Evolutionary conservation across 2,329 filamentous ascomycete species (phyloP), one percentile per base, ranked within the genome.

Genomic region (Sphaceloma murrayae): DNA sequence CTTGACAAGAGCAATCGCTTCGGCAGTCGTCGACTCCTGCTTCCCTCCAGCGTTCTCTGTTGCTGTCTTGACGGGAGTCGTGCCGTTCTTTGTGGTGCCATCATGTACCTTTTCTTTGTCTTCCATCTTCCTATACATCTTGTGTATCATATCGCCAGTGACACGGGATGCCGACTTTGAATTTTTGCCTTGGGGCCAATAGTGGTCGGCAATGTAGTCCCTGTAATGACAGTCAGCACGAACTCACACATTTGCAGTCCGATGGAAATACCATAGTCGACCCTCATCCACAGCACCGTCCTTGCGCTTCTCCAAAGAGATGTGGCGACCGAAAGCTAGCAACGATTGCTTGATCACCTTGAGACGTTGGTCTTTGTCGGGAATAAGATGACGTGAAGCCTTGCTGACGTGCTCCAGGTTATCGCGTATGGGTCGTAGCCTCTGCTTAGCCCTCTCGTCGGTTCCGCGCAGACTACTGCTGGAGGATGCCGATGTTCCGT

Each of bases 361-460:
- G 16, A 79, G 72, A 33, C 79, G 70, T 43, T 75, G 70, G 51
- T 79, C 77, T 53, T 75, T 74, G 19, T 73, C 75, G 45, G 75
- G 76, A 49, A 79, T 74, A 39, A 72, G 72, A 52, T 77, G 76
- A 51, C 74, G 75, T 2, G 75, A 81, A 3, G 77, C 78, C 42
- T 70, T 72, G 44, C 74, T 66, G 44, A 82, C 74, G 19, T 66
- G 68, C 50, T 73, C 70, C 40, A 82, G 72, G 49, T 75, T 78
- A 48, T 74, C 69, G 38, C 69, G 69, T 19, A 82, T 74, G 10
- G 77, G 17, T 22, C 31, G 30, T 30, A 45, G 36, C 11, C 22
- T 21, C 19, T 34, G 42, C 17, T 36, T 45, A 22, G 36, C 27
- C 17, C 31, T 75, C 48, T 74, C 73, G 48, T 80, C 58, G 27